Conservation (phyloP, 2,329 filamentous ascomycete genomes). For the Sporothrix globosa region DNA sequence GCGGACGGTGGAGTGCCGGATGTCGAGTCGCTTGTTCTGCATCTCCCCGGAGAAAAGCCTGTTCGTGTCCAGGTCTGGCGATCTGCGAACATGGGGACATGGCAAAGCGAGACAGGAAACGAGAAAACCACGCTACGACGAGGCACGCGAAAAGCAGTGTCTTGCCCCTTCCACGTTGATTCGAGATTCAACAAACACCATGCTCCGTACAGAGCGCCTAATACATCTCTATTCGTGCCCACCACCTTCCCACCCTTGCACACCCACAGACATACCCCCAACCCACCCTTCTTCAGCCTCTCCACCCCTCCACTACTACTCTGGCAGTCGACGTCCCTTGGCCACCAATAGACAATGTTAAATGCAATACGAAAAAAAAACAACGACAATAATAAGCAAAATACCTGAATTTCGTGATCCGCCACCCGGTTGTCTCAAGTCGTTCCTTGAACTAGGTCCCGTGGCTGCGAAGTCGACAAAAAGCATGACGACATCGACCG, state of each 20-base stretch:
- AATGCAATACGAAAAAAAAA: neutral
- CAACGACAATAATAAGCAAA: neutral
- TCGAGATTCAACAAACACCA: neutral
- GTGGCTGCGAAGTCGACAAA: no score
- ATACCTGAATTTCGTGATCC: no score
- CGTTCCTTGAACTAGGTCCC: no score
- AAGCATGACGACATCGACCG: neutral
- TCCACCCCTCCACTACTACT: neutral
- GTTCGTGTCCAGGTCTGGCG: neutral
- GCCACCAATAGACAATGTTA: no score
- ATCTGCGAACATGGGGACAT: neutral
- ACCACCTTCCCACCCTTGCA: neutral
- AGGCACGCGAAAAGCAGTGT: neutral
- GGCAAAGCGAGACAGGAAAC: neutral
- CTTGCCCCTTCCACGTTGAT: neutral
- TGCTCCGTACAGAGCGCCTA: no score
- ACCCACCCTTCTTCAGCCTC: constrained; percentile 1
- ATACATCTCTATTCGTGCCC: neutral
- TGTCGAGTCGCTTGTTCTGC: neutral
- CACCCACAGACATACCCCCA: neutral
- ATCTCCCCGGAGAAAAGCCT: neutral
- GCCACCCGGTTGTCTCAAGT: no score
- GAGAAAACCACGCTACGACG: neutral
- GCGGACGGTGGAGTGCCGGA: neutral
- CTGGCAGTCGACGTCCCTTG: no score